These are phyloP conservation scores for Lonicera japonica DNA, from an alignment of 129 eudicot species.

Conservation along the genomic window DNA sequence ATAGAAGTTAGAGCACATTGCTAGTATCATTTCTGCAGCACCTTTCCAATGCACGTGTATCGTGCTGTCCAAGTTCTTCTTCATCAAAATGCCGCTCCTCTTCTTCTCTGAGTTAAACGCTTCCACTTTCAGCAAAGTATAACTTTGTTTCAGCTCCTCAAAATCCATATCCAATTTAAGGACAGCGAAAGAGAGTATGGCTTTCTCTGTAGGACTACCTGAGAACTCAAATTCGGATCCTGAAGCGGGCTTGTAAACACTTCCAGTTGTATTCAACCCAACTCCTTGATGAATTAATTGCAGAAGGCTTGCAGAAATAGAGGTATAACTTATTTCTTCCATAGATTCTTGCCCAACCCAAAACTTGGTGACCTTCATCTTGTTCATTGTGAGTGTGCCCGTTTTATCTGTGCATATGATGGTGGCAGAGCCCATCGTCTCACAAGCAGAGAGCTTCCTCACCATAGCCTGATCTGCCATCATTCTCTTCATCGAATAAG, in stretches of 20 bases:
- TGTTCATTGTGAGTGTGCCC: conserved; percentile 35
- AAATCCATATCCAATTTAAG: conserved; percentile 1
- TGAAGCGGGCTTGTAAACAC: conserved; percentile 1
- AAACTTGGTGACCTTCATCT: conserved; percentile 40
- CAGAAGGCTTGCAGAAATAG: neutral
- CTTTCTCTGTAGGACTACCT: conserved; percentile 9
- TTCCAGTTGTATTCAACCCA: conserved; percentile 15
- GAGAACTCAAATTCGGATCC: conserved; percentile 6
- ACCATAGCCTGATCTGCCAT: conserved; percentile 52
- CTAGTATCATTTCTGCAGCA: conserved; percentile 8
- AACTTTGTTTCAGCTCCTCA: neutral
- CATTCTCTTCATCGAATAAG: conserved; percentile 39
- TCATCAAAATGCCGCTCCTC: conserved; percentile 9
- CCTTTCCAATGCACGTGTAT: conserved; percentile 10
- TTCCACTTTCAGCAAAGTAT: neutral
- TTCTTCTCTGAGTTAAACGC: conserved; percentile 10
- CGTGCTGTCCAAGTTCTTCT: neutral
- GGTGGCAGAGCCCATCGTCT: conserved; percentile 56
- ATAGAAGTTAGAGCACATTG: conserved; percentile 5
- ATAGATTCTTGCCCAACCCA: conserved; percentile 31
- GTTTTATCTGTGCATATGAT: conserved; percentile 46
- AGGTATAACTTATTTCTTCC: conserved; percentile 8
- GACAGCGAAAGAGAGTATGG: conserved; percentile 10
- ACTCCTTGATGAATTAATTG: conserved; percentile 7
- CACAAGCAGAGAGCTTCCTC: conserved; percentile 46